Percentiles rank a stretch among this genome's conserved stretches.
phyloP scores from a whole-genome alignment of 164 flowering plant genomes.

The Magnolia officinalis region DNA sequence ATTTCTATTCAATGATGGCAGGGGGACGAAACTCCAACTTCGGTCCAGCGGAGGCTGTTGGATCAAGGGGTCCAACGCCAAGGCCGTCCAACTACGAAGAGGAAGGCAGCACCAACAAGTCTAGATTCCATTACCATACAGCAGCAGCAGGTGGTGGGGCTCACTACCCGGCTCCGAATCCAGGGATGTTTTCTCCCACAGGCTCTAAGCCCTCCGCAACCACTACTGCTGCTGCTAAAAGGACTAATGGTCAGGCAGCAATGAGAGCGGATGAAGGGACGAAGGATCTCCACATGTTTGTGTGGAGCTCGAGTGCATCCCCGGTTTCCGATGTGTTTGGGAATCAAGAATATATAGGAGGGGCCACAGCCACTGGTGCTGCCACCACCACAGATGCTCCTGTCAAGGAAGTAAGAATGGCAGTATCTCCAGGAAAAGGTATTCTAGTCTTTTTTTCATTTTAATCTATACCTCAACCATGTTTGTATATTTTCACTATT shows the following conservation, averaged over 20 bases:
- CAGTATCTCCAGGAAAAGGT: conserved; percentile 77
- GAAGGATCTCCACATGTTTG: conserved; percentile 94
- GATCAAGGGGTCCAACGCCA: conserved; percentile 66
- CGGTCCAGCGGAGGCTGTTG: conserved; percentile 28
- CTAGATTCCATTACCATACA: conserved; percentile 33
- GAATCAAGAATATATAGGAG: conserved; percentile 36
- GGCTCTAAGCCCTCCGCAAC: conserved; percentile 23
- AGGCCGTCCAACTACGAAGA: conserved; percentile 81
- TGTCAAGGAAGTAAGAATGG: conserved; percentile 56
- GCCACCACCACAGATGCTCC: conserved; percentile 38
- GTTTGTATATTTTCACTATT: not conserved
- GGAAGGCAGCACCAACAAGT: conserved; percentile 35
- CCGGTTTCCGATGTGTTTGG: conserved; percentile 97
- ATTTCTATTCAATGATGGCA: conserved; percentile 79
- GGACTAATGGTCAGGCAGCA: conserved; percentile 33
- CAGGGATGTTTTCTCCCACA: conserved; percentile 74
- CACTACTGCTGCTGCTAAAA: not conserved
- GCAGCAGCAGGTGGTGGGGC: conserved; percentile 14
- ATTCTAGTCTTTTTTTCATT: not conserved
- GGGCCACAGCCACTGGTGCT: not conserved
- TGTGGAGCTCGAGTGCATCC: conserved; percentile 97
- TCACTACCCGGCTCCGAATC: conserved; percentile 78
- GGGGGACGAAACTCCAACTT: conserved; percentile 53
- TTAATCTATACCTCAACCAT: not conserved
- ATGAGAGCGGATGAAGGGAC: conserved; percentile 41